Evolutionary conservation across 23 red algal species (phyloP).

Genomic region (Chondrus crispus): DNA sequence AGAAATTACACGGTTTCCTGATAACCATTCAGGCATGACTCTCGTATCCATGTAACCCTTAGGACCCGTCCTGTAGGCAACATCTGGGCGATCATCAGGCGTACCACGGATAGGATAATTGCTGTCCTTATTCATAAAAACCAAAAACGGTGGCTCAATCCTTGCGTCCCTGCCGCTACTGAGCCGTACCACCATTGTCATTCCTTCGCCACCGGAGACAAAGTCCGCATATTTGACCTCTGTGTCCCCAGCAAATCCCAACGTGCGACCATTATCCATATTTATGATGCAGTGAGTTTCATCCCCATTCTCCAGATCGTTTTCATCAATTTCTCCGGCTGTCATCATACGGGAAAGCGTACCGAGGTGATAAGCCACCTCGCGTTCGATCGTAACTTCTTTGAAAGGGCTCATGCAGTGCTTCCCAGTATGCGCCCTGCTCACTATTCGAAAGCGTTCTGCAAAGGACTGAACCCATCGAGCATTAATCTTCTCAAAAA

Average conservation of each 20-base stretch:
- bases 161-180: neutral
- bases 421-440: neutral
- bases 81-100: neutral
- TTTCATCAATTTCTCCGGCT: neutral
- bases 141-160: neutral
- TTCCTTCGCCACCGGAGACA: neutral
- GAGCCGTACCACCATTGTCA: neutral
- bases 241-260: neutral
- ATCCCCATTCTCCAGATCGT: neutral
- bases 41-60: neutral
- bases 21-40: too few species aligned
- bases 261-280: neutral
- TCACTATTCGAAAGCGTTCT: neutral
- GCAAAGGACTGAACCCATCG: neutral
- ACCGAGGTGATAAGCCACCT: neutral
- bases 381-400: neutral
- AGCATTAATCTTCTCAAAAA: neutral
- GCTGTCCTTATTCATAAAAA: neutral
- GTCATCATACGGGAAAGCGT: neutral
- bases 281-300: neutral
- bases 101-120: neutral
- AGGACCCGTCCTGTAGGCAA: neutral
- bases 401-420: neutral
- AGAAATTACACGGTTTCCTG: too few species aligned
- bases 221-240: constrained; percentile 2